These are phyloP conservation scores for Pleurotus giganteus DNA, from an alignment of 768 basidiomycete genomes.

Conservation along the genomic window DNA sequence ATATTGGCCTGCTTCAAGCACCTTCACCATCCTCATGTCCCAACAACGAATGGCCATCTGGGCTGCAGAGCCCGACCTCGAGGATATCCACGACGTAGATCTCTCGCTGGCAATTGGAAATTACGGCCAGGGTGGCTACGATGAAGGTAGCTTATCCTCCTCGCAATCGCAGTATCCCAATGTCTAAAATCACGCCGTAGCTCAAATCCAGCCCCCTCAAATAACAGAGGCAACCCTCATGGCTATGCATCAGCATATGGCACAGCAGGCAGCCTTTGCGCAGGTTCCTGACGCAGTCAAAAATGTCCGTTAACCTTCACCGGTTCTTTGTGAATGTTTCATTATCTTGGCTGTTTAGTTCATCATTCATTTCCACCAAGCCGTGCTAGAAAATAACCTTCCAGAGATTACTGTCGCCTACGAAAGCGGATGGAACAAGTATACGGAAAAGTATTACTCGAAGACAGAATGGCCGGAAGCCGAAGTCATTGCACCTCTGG, in stretches of 20 bases:
- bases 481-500: conserved; percentile 90
- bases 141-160: conserved; percentile 47
- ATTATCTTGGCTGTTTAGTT: conserved; percentile 50
- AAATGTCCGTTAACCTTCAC: conserved; percentile 52
- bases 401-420: conserved; percentile 90
- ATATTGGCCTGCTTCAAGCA: not conserved
- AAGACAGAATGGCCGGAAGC: conserved; percentile 98
- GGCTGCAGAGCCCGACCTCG: conserved; percentile 78
- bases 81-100: conserved; percentile 70
- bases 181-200: conserved; percentile 20
- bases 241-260: conserved; percentile 82
- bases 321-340: conserved; percentile 10
- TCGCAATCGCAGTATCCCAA: not conserved
- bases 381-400: conserved; percentile 88
- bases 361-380: conserved; percentile 93
- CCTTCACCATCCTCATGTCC: conserved; percentile 38
- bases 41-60: conserved; percentile 71
- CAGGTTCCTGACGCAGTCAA: conserved; percentile 89
- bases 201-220: conserved; percentile 53
- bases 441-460: conserved; percentile 94
- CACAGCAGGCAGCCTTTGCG: conserved; percentile 77
- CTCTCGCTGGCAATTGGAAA: conserved; percentile 65
- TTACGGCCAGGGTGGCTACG: conserved; percentile 69
- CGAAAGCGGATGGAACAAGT: conserved; percentile 95
- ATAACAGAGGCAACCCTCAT: conserved; percentile 69